Base-by-base conservation (phyloP, 2,329 filamentous ascomycete species). In the Dactylellina cionopaga region DNA sequence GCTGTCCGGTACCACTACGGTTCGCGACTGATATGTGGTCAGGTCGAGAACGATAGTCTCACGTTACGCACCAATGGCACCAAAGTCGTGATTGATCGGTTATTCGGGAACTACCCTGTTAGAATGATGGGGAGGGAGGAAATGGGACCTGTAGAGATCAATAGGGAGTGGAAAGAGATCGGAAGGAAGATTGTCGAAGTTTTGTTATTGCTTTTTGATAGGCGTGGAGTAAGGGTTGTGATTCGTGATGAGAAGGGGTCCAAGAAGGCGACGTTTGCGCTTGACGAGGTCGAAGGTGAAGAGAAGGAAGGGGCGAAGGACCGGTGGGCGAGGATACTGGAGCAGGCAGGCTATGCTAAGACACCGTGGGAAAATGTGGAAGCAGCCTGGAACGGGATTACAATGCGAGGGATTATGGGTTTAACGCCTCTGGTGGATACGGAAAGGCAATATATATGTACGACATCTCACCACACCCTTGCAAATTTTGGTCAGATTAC, bases 41-140 rank as follows among this genome's bases (percentile, higher is more conserved):
- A 62, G 22, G 19, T 73, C 1, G 75, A 87, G 3, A 82, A 84
- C 9, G 80, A 83, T 5, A 85, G 88, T 51, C 85, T 90, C 46
- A 82, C 84, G 49, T 77, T 91, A 5, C 76, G 83, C 6, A 81
- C 33, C 15, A 6, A 29, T 17, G 76, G 76, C 7, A 77, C 76
- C 1, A 69, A 71, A 13, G 73, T 76, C 11, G 47, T 74, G 9
- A 70, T 77, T 11, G 75, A 77, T 43, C 59, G 73, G 7, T 59
- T 77, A 15, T 77, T 76, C 56, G 76, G 74, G 3, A 75, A 77
- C 31, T 72, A 76, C 51, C 76, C 76, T 1, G 75, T 77, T 0
- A 74, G 76, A n/a, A 39, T 77, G 11, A 74, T 75, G 33, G 76
- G 43, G 13, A 74, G 73, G 9, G 66, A 75, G 33, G 33, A 62